These are phyloP conservation scores for Kwoniella dendrophila DNA, from an alignment of 768 basidiomycete genomes.

Conservation along the genomic window DNA sequence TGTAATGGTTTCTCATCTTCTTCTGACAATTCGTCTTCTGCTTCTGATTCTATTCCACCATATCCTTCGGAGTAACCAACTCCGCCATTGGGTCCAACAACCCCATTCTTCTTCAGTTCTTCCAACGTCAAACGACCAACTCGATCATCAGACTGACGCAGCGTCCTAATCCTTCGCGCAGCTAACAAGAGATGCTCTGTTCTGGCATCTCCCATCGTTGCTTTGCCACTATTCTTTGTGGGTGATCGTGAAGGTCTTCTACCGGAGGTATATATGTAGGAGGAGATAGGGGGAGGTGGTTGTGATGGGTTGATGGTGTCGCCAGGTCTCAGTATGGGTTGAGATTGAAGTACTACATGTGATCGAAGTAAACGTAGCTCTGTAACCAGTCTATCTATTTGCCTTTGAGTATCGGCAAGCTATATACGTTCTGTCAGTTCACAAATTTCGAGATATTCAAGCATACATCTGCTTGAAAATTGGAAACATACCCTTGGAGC, in stretches of 20 bases:
- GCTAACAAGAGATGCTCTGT: conserved; percentile 50
- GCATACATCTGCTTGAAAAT: too few species aligned
- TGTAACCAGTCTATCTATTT: conserved; percentile 49
- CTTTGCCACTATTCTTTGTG: conserved; percentile 3
- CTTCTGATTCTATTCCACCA: conserved; percentile 32
- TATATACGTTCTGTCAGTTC: conserved; percentile 18
- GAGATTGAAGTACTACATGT: conserved; percentile 35
- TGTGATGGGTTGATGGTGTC: neutral
- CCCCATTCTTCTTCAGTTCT: conserved; percentile 39
- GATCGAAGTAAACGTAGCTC: conserved; percentile 46
- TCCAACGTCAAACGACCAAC: conserved; percentile 44
- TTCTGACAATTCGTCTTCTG: conserved; percentile 29
- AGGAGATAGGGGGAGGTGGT: neutral
- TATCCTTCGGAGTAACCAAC: conserved; percentile 52
- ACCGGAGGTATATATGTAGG: neutral
- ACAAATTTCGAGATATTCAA: too few species aligned
- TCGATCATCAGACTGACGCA: conserved; percentile 27
- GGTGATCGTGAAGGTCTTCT: conserved; percentile 26
- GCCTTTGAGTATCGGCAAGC: conserved; percentile 50
- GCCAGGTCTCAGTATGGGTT: conserved; percentile 11
- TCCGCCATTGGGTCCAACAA: conserved; percentile 50
- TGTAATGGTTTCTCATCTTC: conserved; percentile 28
- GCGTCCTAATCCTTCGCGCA: conserved; percentile 38
- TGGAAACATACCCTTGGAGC: conserved; percentile 46
- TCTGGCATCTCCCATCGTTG: conserved; percentile 49